Evolutionary conservation across 73 alveolate species (phyloP).

Genomic region (Strombidium stylifer): DNA sequence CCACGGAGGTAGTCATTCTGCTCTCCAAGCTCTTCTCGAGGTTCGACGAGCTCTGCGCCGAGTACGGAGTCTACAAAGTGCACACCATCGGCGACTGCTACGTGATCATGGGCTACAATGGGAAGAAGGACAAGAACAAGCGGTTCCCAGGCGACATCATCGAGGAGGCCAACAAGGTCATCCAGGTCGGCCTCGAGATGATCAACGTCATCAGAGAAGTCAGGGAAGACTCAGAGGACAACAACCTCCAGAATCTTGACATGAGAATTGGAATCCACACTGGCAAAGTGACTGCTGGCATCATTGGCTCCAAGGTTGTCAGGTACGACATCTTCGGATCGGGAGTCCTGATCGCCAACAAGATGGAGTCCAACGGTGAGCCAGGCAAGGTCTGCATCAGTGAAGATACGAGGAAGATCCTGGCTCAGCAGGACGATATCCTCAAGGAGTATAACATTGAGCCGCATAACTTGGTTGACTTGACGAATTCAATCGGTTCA

Average conservation of each 20-base stretch:
- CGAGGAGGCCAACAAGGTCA: constrained; percentile 93
- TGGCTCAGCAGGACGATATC: too few relatives aligned
- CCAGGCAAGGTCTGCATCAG: constrained; percentile 92
- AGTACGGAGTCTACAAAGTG: constrained; percentile 88
- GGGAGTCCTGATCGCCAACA: constrained; percentile 94
- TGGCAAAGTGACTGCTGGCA: constrained; percentile 82
- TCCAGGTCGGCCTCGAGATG: constrained; percentile 94
- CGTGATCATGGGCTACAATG: constrained; percentile 94
- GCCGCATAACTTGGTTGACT: too few relatives aligned
- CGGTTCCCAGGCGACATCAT: constrained; percentile 69
- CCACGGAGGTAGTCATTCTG: constrained; percentile 91
- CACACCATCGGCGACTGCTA: constrained; percentile 98
- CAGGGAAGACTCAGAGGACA: constrained; percentile 70
- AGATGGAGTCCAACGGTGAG: constrained; percentile 93
- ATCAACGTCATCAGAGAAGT: constrained; percentile 86
- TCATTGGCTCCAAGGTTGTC: constrained; percentile 85
- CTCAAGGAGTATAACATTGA: too few relatives aligned
- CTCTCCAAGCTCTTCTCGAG: constrained; percentile 88
- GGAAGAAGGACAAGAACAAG: constrained; percentile 76
- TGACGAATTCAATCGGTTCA: too few relatives aligned
- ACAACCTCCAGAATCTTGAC: constrained; percentile 66
- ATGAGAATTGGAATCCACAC: constrained; percentile 95
- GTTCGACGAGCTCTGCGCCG: constrained; percentile 92
- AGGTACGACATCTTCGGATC: constrained; percentile 98
- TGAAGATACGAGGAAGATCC: constrained; percentile 80